phyloP scores from a whole-genome alignment of 2,329 filamentous ascomycete genomes.

The Penicillium thymicola region DNA sequence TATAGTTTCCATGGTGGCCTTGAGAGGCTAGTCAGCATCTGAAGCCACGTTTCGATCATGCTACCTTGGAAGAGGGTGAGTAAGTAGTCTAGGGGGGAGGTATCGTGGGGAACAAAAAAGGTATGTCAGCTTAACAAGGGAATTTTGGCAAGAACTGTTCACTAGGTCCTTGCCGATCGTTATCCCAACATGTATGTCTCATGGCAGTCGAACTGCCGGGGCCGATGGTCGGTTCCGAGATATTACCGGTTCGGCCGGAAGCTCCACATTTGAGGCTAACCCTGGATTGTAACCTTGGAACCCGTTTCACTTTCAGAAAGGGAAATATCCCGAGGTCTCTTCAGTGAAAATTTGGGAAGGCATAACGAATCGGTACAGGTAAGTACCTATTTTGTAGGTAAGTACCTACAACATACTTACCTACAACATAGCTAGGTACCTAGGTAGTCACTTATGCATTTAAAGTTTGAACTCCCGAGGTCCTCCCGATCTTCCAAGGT shows the following conservation, averaged over 20 bases:
- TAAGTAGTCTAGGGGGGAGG: background rate
- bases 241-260: background rate
- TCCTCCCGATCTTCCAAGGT: too few relatives aligned
- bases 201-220: background rate
- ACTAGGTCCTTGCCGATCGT: background rate
- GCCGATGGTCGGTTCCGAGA: background rate
- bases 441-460: too few relatives aligned
- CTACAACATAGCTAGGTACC: too few relatives aligned
- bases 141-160: background rate
- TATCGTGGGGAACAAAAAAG: background rate
- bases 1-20: slow-evolving; percentile 1
- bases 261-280: background rate
- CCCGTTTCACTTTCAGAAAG: too few relatives aligned
- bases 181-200: background rate
- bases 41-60: background rate
- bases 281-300: too few relatives aligned
- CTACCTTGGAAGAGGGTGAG: background rate
- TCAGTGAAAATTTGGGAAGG: too few relatives aligned
- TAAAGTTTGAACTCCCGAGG: too few relatives aligned
- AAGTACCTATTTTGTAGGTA: too few relatives aligned
- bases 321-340: too few relatives aligned
- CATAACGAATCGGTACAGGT: too few relatives aligned
- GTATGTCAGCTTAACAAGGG: background rate
- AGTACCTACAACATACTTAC: too few relatives aligned
- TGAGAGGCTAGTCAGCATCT: background rate